Evolutionary conservation across 805 yeast species (phyloP).

Genomic region (Cyberlindnera galapagoensis): DNA sequence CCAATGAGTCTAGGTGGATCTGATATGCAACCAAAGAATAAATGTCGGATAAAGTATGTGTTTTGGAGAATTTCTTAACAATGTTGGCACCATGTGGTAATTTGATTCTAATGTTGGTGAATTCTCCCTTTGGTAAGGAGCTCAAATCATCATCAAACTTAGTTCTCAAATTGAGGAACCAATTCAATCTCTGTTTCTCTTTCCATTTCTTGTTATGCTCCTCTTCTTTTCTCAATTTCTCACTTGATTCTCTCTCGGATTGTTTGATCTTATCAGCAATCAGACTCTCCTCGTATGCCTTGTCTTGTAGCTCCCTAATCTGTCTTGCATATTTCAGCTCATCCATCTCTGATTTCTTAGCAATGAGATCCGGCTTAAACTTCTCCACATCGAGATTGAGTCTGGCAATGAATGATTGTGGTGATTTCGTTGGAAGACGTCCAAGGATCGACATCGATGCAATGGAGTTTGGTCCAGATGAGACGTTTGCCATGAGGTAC

Average conservation of each 20-base stretch:
- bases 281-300: constrained; percentile 57
- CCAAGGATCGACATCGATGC: constrained; percentile 30
- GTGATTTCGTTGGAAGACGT: constrained; percentile 24
- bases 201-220: constrained; percentile 3
- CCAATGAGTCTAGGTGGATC: constrained; percentile 19
- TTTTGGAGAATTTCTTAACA: constrained; percentile 36
- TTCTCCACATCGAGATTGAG: constrained; percentile 39
- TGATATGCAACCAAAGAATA: constrained; percentile 44
- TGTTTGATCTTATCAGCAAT: constrained; percentile 50
- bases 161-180: constrained; percentile 8
- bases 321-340: constrained; percentile 53
- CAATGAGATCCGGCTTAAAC: constrained; percentile 54
- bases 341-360: constrained; percentile 53
- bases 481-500: constrained; percentile 47
- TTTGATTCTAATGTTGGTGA: constrained; percentile 44
- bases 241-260: constrained; percentile 32
- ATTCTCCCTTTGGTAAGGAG: constrained; percentile 24
- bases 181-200: constrained; percentile 8
- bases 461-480: constrained; percentile 34
- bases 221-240: constrained; percentile 18
- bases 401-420: constrained; percentile 29
- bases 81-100: constrained; percentile 46
- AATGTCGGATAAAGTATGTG: constrained; percentile 38
- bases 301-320: constrained; percentile 58
- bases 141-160: constrained; percentile 8